Base-by-base conservation (phyloP, 805 yeast genomes). In the Myxozyma lipomycoides region DNA sequence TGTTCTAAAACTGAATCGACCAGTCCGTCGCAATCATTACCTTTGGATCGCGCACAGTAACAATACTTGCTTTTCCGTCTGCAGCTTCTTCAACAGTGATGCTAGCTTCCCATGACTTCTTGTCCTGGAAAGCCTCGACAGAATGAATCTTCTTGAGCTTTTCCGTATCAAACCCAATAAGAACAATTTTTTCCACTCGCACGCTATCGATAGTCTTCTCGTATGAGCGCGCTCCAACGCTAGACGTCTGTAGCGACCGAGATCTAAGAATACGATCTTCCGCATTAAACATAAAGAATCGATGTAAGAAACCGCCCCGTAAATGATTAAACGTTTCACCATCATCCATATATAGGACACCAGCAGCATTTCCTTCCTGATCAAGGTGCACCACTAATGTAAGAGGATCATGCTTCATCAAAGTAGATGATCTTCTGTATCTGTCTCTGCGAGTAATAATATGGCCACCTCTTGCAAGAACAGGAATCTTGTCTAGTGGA, bases 331-430 rank as follows among this genome's bases (percentile, higher is more conserved):
- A 86, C 0, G 90, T 74, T 59, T 82, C 85, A 15, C 95, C 96
- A 67, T 90, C 98, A 65, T 90, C 98, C 34, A 84, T 67, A 65
- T 89, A 90, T 28, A 90, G 64, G 17, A 69, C 66, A 1, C 86
- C 85, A 0, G 67, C 66, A 0, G 90, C 88, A 4, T 61, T 56
- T 0, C 81, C 82, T 1, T 68, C 60, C 2, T 62, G 58, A 45
- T 60, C 64, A 9, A 82, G 73, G 0, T 86, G 86, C 39, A 90
- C 69, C 1, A 83, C 73, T 34, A 90, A 61, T 0, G 95, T 84
- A 64, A 81, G 87, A 3, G 97, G 96, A 64, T 90, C 98, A 56
- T 75, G 69, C 23, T 64, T 70, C 91, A 85, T 86, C 55, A 86
- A 70, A 63, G 75, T 80, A 2, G 95, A 70, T 0, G 95, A 85